phyloP scores from a whole-genome alignment of 1,284 basidiomycete genomes.

The Ustilago lituana region DNA sequence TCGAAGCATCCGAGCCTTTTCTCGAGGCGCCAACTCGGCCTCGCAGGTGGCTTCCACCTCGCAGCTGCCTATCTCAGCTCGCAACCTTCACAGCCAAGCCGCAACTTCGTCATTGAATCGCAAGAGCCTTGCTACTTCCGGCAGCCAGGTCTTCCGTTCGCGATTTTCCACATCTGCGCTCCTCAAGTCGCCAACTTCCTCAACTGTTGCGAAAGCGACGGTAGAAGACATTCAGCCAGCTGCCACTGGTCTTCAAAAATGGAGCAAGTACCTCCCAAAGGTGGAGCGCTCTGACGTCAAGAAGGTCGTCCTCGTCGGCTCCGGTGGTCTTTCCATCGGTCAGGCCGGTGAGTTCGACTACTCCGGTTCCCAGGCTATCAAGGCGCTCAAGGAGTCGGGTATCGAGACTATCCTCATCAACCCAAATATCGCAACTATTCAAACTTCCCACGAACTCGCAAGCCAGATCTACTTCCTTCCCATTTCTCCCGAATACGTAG shows the following conservation, averaged over 20 bases:
- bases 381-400: conserved; percentile 94
- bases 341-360: conserved; percentile 99
- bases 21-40: conserved; percentile 41
- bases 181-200: conserved; percentile 41
- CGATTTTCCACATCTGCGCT: conserved; percentile 44
- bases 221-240: conserved; percentile 55
- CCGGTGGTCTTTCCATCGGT: conserved; percentile 94
- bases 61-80: conserved; percentile 22
- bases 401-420: conserved; percentile 84
- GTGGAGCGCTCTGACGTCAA: conserved; percentile 77
- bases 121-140: conserved; percentile 30
- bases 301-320: conserved; percentile 95
- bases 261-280: conserved; percentile 62
- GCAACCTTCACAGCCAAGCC: conserved; percentile 32
- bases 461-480: conserved; percentile 98
- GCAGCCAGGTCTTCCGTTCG: conserved; percentile 39
- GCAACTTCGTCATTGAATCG: conserved; percentile 23
- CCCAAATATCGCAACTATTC: conserved; percentile 67
- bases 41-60: conserved; percentile 41
- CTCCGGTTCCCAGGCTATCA: conserved; percentile 97
- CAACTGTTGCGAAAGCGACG: conserved; percentile 41
- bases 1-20: conserved; percentile 41
- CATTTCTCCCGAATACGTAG: conserved; percentile 95
- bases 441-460: conserved; percentile 86
- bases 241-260: conserved; percentile 58